Percentiles rank a stretch among this genome's conserved stretches.
phyloP scores from a whole-genome alignment of 768 basidiomycete species.

The Termitomyces sp. region DNA sequence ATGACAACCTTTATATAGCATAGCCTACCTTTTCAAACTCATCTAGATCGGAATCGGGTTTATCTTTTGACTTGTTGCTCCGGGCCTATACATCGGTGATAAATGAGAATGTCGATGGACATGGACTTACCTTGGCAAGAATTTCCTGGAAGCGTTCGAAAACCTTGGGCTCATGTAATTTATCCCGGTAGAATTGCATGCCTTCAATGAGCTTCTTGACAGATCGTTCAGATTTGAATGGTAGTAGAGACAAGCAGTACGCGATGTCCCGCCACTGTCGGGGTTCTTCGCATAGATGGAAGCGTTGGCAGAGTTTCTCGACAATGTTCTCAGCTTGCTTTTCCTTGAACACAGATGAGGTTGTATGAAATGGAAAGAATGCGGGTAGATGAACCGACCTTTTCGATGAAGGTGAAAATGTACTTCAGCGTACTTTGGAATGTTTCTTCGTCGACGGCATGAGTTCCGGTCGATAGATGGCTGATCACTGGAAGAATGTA shows the following conservation, averaged over 20 bases:
- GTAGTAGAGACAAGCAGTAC: constrained; percentile 89
- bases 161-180: constrained; percentile 84
- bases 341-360: constrained; percentile 52
- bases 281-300: constrained; percentile 82
- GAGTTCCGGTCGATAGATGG: constrained; percentile 86
- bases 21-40: constrained; percentile 85
- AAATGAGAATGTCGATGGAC: neutral
- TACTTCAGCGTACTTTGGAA: constrained; percentile 94
- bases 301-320: constrained; percentile 96
- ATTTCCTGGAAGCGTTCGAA: constrained; percentile 86
- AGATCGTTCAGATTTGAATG: constrained; percentile 95
- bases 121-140: constrained; percentile 65
- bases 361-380: neutral
- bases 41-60: constrained; percentile 89
- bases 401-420: constrained; percentile 96
- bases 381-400: constrained; percentile 44
- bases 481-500: constrained; percentile 68
- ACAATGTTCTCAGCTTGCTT: constrained; percentile 98
- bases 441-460: constrained; percentile 87
- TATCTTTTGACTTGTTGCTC: constrained; percentile 87
- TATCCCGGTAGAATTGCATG: constrained; percentile 91
- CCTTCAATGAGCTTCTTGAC: constrained; percentile 96
- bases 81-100: constrained; percentile 50
- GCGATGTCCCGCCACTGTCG: constrained; percentile 98
- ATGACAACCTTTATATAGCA: neutral